Conservation (phyloP, 1,284 basidiomycete genomes). For the Ganoderma leucocontextum region DNA sequence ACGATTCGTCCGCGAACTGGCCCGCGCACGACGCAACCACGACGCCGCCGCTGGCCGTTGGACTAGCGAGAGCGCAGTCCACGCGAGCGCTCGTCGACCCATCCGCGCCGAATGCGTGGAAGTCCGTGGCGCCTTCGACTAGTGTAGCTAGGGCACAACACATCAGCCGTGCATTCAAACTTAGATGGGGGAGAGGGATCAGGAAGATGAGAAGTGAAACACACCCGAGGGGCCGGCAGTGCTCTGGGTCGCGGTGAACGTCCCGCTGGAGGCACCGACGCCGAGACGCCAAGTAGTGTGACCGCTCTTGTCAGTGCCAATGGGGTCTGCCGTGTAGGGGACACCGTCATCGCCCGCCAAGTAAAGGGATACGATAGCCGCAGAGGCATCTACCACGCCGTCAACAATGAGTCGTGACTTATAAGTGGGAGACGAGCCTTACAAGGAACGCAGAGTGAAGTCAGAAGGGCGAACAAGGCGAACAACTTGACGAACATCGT, state of each 20-base stretch:
- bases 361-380: constrained; percentile 1
- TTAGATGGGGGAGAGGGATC: neutral
- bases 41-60: neutral
- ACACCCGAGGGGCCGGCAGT: constrained; percentile 29
- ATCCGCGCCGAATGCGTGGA: constrained; percentile 5
- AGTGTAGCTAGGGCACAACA: constrained; percentile 36
- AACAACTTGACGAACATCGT: neutral
- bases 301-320: constrained; percentile 10
- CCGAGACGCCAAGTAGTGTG: constrained; percentile 50
- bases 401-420: neutral
- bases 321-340: neutral
- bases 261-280: constrained; percentile 46
- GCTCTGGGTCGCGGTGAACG: constrained; percentile 37
- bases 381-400: neutral
- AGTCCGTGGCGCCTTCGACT: constrained; percentile 33
- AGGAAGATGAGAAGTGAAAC: neutral
- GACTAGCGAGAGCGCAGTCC: neutral
- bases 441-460: neutral
- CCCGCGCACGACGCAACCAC: neutral
- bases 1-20: neutral
- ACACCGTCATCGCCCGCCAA: neutral
- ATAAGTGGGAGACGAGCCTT: neutral
- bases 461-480: neutral
- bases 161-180: neutral
- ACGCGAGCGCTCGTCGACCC: neutral